phyloP scores from a whole-genome alignment of 345 rosid species.

The Excoecaria cochinchinensis region DNA sequence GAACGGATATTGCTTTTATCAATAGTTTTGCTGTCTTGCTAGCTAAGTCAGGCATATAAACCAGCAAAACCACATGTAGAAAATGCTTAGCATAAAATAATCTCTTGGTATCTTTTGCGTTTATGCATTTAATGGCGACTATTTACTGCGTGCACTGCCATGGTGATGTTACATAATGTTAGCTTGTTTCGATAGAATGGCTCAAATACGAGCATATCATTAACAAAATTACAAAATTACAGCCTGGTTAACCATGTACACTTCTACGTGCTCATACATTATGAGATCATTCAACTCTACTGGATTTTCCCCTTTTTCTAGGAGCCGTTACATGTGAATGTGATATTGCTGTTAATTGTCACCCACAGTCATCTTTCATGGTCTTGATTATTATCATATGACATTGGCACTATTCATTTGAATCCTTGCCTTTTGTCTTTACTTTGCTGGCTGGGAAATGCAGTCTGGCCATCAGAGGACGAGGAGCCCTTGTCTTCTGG shows the following conservation, averaged over 20 bases:
- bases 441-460: conserved; percentile 66
- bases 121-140: not conserved
- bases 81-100: too few species aligned
- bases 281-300: conserved; percentile 4
- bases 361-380: not conserved
- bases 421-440: conserved; percentile 24
- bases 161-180: not conserved
- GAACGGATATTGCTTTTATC: too few species aligned
- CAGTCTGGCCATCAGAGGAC: conserved; percentile 75
- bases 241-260: conserved; percentile 1
- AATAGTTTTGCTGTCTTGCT: not conserved
- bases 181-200: not conserved
- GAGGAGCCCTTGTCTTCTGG: conserved; percentile 71
- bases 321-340: not conserved
- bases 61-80: too few species aligned
- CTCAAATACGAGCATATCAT: conserved; percentile 12
- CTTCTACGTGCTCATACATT: not conserved
- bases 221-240: conserved; percentile 4
- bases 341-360: conserved; percentile 11
- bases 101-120: not conserved
- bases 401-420: not conserved
- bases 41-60: too few species aligned
- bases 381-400: not conserved
- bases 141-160: not conserved
- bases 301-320: not conserved